Conservation (phyloP, 805 yeast species). For the Candida ponderosae region DNA sequence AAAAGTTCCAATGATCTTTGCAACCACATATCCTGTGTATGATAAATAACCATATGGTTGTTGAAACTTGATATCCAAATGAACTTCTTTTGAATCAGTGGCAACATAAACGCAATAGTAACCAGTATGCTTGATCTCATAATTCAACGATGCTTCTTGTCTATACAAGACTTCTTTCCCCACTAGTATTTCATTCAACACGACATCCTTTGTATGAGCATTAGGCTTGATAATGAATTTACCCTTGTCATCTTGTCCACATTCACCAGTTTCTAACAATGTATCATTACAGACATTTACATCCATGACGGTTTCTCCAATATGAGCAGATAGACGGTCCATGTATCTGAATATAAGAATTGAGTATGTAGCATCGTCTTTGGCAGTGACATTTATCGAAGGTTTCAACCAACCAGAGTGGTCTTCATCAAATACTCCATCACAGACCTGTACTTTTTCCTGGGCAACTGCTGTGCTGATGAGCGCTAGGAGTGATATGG, state of each 20-base stretch:
- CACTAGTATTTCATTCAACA: background rate
- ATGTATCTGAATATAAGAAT: background rate
- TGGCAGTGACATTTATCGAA: background rate
- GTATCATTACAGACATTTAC: background rate
- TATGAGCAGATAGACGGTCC: background rate
- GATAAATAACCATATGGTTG: slow-evolving; percentile 1
- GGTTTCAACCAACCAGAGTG: background rate
- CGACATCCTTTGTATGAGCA: background rate
- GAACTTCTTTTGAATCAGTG: background rate
- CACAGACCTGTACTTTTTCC: background rate
- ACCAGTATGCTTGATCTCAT: background rate
- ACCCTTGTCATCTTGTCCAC: background rate
- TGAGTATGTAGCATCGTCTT: background rate
- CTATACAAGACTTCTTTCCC: background rate
- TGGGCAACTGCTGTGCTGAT: background rate
- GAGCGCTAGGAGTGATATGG: too few species aligned
- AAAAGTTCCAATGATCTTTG: background rate
- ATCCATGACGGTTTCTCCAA: background rate
- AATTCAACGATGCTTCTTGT: background rate
- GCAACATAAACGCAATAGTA: background rate
- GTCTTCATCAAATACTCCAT: background rate
- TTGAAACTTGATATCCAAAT: slow-evolving; percentile 1
- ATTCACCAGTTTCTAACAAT: background rate
- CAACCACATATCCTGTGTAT: background rate
- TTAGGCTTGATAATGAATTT: background rate